Percentiles rank a stretch among this genome's conserved stretches.
Evolutionary conservation across 345 rosid species (phyloP).

Genomic region (Linum usitatissimum): DNA sequence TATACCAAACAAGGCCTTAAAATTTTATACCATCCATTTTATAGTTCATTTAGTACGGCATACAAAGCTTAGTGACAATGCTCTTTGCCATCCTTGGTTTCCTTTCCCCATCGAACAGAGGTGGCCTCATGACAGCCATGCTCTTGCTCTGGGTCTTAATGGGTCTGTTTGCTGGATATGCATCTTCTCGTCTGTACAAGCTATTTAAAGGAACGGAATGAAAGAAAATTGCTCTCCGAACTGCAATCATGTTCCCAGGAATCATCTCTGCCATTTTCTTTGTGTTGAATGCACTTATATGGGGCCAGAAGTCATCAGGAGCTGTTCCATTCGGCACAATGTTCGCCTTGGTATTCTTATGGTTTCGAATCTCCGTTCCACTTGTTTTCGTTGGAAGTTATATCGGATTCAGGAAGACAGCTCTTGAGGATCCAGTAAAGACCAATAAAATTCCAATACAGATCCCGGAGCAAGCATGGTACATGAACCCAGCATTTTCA

Average conservation of each 20-base stretch:
- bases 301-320: conserved; percentile 82
- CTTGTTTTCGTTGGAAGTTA: conserved; percentile 58
- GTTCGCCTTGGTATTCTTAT: conserved; percentile 61
- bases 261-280: conserved; percentile 54
- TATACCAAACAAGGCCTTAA: too few species aligned
- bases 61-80: conserved; percentile 70
- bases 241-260: conserved; percentile 67
- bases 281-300: conserved; percentile 58
- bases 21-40: too few species aligned
- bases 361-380: conserved; percentile 79
- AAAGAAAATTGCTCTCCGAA: conserved; percentile 61
- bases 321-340: conserved; percentile 87
- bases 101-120: conserved; percentile 72
- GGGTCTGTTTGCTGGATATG: conserved; percentile 72
- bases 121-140: conserved; percentile 85
- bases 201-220: conserved; percentile 74
- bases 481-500: conserved; percentile 72
- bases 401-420: conserved; percentile 61
- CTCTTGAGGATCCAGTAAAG: conserved; percentile 65
- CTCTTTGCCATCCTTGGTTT: conserved; percentile 66
- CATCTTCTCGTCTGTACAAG: conserved; percentile 53
- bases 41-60: too few species aligned
- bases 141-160: conserved; percentile 76
- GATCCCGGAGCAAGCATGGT: conserved; percentile 82
- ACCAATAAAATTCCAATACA: conserved; percentile 77